These are phyloP conservation scores for Malus domestica DNA, from an alignment of 306 rosid genomes.

Conservation along the genomic window DNA sequence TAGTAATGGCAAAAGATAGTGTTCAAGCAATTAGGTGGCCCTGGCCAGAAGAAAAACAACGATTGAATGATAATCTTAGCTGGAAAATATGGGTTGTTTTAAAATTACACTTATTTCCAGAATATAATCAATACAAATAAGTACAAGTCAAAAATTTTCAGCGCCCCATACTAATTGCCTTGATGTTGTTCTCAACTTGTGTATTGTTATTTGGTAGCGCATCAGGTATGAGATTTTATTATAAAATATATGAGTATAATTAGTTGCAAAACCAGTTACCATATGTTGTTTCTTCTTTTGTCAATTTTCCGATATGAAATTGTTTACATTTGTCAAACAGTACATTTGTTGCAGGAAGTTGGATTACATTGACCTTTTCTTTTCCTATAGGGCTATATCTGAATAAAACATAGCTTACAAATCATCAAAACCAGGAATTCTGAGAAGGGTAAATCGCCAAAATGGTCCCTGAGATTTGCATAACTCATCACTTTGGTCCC, in stretches of 20 bases:
- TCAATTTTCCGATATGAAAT: too few species aligned
- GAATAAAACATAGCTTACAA: neutral
- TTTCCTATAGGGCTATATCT: neutral
- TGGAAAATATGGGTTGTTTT: neutral
- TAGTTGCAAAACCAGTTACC: too few species aligned
- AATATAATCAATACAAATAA: neutral
- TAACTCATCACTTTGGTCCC: too few species aligned
- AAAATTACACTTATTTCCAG: neutral
- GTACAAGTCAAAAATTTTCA: too few species aligned
- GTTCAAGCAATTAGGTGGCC: neutral
- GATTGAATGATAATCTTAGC: neutral
- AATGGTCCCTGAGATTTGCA: too few species aligned
- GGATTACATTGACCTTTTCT: neutral
- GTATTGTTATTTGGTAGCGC: neutral
- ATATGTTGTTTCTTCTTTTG: too few species aligned
- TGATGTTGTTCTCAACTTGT: too few species aligned
- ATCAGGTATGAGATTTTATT: too few species aligned
- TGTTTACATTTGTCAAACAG: too few species aligned
- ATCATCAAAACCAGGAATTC: neutral
- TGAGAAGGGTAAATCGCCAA: neutral
- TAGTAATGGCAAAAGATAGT: neutral
- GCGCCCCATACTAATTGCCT: too few species aligned
- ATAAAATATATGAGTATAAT: too few species aligned
- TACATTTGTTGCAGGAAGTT: neutral
- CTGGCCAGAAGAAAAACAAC: too few species aligned